Evolutionary conservation across 2,329 filamentous ascomycete species (phyloP), one percentile per base, ranked within the genome.

Genomic region (Truncatella angustata): DNA sequence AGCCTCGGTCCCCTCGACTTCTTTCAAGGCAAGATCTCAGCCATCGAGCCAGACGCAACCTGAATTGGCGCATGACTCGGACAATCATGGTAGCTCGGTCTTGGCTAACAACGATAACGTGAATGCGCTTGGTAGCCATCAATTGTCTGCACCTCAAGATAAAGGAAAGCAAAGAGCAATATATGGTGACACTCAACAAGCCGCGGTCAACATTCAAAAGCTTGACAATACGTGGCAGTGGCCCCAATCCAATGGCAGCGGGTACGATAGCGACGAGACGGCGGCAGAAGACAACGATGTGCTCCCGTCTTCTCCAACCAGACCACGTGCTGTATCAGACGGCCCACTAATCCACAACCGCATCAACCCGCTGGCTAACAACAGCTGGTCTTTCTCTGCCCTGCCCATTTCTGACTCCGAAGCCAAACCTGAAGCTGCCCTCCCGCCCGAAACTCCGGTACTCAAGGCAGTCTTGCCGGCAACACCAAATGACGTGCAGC

Each of bases 261-360:
- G 16, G n/a, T n/a, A n/a, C n/a, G n/a, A n/a, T n/a, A n/a, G n/a
- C n/a, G n/a, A n/a, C n/a, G n/a, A n/a, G n/a, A n/a, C n/a, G 12
- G 11, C 32, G 24, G 20, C 28, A 14, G 46, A 49, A 11, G 9
- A 12, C 7, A 23, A 50, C 10, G 7, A 35, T 12, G 4, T 23
- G 30, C 23, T 30, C 21, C 20, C 52, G 2, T 30, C 50, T 12
- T 52, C 60, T 5, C 45, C 52, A 4, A 52, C 52, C 16, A 69
- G 82, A 34, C 79, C 78, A 16, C 73, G 83, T 39, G 74, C 83
- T 24, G 71, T 75, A 46, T 85, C 83, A 0, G 83, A 85, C 59
- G 82, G 82, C 0, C 79, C 79, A 4, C 71, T 70, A 39, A 62
- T 66, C 5, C 70, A 69, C 4, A 67, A 72, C 7, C 66, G 66